phyloP scores from a whole-genome alignment of 2,329 filamentous ascomycete genomes.

The Neofusicoccum parvum region DNA sequence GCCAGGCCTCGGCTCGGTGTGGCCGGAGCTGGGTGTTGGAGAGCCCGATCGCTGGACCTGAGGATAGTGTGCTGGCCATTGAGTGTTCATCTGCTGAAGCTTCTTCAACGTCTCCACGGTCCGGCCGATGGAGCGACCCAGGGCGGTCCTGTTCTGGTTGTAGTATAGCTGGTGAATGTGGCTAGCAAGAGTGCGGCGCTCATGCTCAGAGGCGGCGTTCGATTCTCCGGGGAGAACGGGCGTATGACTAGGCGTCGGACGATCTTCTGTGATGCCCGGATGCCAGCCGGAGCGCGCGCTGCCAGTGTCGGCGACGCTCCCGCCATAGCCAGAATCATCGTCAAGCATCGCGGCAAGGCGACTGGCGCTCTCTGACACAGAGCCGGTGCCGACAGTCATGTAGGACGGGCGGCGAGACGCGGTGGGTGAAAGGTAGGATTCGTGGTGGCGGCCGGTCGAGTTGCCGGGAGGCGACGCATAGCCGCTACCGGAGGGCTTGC shows the following conservation, averaged over 20 bases:
- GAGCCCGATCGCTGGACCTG: constrained; percentile 65
- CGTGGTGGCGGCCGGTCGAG: constrained; percentile 26
- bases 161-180: constrained; percentile 93
- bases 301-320: constrained; percentile 69
- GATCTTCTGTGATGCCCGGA: constrained; percentile 58
- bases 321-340: constrained; percentile 88
- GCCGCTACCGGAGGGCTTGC: constrained; percentile 28
- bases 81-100: constrained; percentile 84
- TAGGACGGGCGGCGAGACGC: constrained; percentile 60
- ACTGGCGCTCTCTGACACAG: constrained; percentile 77
- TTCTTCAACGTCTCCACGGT: constrained; percentile 82
- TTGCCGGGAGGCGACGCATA: constrained; percentile 25
- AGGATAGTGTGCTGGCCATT: constrained; percentile 95
- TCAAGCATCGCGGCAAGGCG: constrained; percentile 81
- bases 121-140: constrained; percentile 84
- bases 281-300: constrained; percentile 57
- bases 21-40: constrained; percentile 33
- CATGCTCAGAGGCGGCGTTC: constrained; percentile 57
- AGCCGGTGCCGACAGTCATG: constrained; percentile 85
- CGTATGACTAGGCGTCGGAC: constrained; percentile 59
- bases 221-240: constrained; percentile 52
- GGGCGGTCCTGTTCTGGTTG: constrained; percentile 83
- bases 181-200: constrained; percentile 70
- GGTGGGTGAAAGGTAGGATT: constrained; percentile 18
- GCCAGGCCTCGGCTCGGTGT: constrained; percentile 57